Evolutionary conservation across 805 yeast species (phyloP).

Genomic region (Metschnikowia dekortorum): DNA sequence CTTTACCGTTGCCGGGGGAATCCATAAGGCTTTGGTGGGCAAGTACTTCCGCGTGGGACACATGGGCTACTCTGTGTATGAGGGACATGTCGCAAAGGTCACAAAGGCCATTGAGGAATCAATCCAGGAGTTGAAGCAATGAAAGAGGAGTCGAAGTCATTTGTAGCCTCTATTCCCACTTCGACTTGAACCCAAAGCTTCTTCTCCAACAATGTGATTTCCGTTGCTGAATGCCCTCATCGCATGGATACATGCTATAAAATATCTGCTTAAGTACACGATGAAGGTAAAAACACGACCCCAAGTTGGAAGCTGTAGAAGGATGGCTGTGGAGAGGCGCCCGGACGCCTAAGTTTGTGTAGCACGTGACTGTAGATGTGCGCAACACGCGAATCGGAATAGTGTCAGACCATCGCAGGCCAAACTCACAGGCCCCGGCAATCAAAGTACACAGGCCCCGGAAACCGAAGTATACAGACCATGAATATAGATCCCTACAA

Average conservation of each 20-base stretch:
- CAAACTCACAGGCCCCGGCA: not conserved
- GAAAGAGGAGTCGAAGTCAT: slow-evolving; percentile 4
- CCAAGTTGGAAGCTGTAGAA: too few relatives aligned
- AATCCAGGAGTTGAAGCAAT: slow-evolving; percentile 12
- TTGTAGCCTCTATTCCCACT: not conserved
- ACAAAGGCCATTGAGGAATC: slow-evolving; percentile 31
- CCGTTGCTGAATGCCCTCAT: too few relatives aligned
- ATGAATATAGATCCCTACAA: slow-evolving; percentile 59
- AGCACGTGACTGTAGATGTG: not conserved
- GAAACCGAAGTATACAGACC: not conserved
- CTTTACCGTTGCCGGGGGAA: slow-evolving; percentile 83
- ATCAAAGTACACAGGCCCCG: not conserved
- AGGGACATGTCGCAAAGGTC: slow-evolving; percentile 37
- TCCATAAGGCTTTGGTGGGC: slow-evolving; percentile 72
- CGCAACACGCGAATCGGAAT: not conserved
- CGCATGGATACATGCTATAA: too few relatives aligned
- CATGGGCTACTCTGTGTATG: slow-evolving; percentile 76
- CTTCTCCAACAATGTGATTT: not conserved
- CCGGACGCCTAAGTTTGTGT: too few relatives aligned
- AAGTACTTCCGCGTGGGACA: slow-evolving; percentile 93
- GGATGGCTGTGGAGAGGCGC: too few relatives aligned
- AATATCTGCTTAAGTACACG: too few relatives aligned
- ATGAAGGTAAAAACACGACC: too few relatives aligned
- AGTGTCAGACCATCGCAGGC: not conserved
- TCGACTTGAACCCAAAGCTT: not conserved